Conservation (phyloP, 768 basidiomycete species). For the Boletales sp. region DNA sequence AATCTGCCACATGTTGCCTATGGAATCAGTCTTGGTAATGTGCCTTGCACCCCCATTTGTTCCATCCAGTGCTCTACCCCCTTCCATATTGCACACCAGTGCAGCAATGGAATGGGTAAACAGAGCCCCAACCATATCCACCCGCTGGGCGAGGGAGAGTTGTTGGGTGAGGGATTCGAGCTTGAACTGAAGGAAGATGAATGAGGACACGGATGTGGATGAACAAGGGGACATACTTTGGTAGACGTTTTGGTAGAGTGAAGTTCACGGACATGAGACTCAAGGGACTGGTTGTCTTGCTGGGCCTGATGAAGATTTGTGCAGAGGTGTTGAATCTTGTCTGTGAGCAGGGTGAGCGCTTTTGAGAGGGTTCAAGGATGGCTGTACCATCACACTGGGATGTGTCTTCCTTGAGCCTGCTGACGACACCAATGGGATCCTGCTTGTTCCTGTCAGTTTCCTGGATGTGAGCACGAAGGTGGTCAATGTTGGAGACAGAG, state of each 20-base stretch:
- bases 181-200: no score
- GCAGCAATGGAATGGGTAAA: background rate
- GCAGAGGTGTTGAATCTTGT: conserved; percentile 70
- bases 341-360: conserved; percentile 32
- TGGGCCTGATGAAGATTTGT: conserved; percentile 69
- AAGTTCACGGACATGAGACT: conserved; percentile 67
- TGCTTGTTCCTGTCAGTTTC: conserved; percentile 88
- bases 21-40: background rate
- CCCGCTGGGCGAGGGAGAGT: conserved; percentile 61
- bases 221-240: no score
- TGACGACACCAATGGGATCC: conserved; percentile 79
- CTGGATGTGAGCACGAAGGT: conserved; percentile 57
- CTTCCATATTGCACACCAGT: background rate
- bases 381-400: conserved; percentile 69
- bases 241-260: conserved; percentile 73
- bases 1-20: no score
- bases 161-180: conserved; percentile 81
- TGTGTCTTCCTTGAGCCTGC: no score
- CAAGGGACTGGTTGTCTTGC: conserved; percentile 65
- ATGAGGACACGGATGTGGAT: no score
- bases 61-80: background rate
- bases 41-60: background rate
- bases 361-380: background rate
- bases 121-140: background rate
- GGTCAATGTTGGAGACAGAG: conserved; percentile 59